These are phyloP conservation scores for Salix koriyanagi DNA, from an alignment of 345 rosid genomes.

Conservation along the genomic window DNA sequence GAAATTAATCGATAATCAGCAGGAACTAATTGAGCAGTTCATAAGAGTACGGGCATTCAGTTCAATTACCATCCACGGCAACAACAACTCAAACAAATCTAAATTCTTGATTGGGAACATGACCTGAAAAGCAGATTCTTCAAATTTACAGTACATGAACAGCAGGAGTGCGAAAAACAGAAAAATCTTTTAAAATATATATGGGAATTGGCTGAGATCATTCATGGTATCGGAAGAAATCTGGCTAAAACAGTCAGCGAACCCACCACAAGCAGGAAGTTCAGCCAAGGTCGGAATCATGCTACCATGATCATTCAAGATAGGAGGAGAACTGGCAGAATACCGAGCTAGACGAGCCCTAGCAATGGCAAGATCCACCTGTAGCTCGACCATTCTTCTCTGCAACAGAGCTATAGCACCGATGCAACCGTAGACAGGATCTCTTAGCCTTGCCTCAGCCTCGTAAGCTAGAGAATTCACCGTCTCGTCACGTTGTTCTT, in stretches of 20 bases:
- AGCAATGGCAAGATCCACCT: slow-evolving; percentile 72
- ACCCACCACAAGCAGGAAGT: slow-evolving; percentile 40
- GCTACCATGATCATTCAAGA: slow-evolving; percentile 12
- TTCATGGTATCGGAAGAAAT: slow-evolving; percentile 23
- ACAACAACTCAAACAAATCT: slow-evolving; percentile 11
- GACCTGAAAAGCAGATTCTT: slow-evolving; percentile 12
- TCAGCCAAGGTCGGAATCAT: slow-evolving; percentile 28
- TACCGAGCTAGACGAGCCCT: slow-evolving; percentile 59
- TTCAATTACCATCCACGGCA: background rate
- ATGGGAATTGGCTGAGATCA: slow-evolving; percentile 45
- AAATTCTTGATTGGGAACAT: slow-evolving; percentile 20
- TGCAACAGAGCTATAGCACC: slow-evolving; percentile 81
- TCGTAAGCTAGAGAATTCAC: slow-evolving; percentile 82
- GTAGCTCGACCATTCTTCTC: slow-evolving; percentile 68
- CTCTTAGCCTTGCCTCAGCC: slow-evolving; percentile 84
- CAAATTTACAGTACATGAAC: slow-evolving; percentile 4
- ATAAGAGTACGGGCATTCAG: background rate
- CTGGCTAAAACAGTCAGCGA: slow-evolving; percentile 42
- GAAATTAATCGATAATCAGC: background rate
- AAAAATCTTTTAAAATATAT: slow-evolving; percentile 11
- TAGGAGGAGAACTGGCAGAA: slow-evolving; percentile 17
- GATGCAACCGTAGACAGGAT: slow-evolving; percentile 91
- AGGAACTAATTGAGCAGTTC: background rate
- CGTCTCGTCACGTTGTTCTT: slow-evolving; percentile 84
- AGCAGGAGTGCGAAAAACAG: background rate